Base-by-base conservation (phyloP, 306 rosid genomes). In the Ormosia semicastrata region DNA sequence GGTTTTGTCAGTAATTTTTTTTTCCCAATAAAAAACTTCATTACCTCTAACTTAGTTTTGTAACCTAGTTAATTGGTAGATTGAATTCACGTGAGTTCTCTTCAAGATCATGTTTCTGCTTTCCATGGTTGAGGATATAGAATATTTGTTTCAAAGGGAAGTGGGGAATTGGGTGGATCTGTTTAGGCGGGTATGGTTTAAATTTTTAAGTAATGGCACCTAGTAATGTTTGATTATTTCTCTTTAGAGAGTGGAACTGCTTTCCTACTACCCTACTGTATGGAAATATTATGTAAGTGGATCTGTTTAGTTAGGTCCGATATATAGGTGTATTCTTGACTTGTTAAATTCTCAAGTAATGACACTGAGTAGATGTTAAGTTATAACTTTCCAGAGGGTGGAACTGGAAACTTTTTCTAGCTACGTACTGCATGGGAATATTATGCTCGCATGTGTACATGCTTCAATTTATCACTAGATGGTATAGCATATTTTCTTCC, bases 21-120 rank as follows among this genome's bases (percentile, higher is more conserved):
- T 2, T 70, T 34, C n/a, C 52, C 49, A 63, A 18, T 50, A 5
- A 17, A 10, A 15, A 12, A 56, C 29, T 43, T 74, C n/a, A 11
- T 41, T 41, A 4, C 39, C 50, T 29, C 24, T 17, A 54, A 54
- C 58, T 34, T 34, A 59, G 58, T 29, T 59, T 41, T 29, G n/a
- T 43, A 59, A 29, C 70, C 32, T 75, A 75, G 58, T 59, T 75
- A 14, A 59, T 59, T 40, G 79, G 52, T 17, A 63, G 64, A 34
- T 10, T 10, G 41, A 50, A 36, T 50, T 64, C 12, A 17, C 49
- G 81, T 3, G 52, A 10, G 56, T 53, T 11, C 58, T 41, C 18
- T 33, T 7, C 33, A 57, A 32, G 11, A 46, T 63, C 36, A 63
- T 76, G 29, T n/a, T 62, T 34, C 60, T 76, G 50, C 32, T 66